Conservation (phyloP, 2,329 filamentous ascomycete species). For the Penicillium sumatraense region DNA sequence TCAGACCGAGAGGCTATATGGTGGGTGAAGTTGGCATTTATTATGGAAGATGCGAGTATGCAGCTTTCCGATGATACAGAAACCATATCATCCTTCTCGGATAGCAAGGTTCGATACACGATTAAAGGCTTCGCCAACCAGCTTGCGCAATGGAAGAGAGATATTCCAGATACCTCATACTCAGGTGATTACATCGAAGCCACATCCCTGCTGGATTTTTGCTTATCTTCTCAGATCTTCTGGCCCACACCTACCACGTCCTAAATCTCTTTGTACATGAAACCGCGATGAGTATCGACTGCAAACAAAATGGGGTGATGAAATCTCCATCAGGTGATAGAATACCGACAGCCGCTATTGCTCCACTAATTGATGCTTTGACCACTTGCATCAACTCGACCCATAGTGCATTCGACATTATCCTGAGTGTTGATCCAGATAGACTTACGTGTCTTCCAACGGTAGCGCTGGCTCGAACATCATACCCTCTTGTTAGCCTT, state of each 20-base stretch:
- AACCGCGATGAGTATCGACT: slow-evolving; percentile 70
- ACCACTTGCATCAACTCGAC: slow-evolving; percentile 70
- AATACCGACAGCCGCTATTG: slow-evolving; percentile 47
- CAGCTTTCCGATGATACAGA: slow-evolving; percentile 71
- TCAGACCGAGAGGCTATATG: slow-evolving; percentile 61
- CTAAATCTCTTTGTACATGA: slow-evolving; percentile 77
- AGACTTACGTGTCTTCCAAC: slow-evolving; percentile 69
- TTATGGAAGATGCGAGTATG: slow-evolving; percentile 70
- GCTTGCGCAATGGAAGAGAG: slow-evolving; percentile 62
- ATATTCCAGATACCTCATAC: slow-evolving; percentile 58
- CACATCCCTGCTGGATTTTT: not conserved
- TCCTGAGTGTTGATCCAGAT: slow-evolving; percentile 63
- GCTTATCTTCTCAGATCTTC: slow-evolving; percentile 53
- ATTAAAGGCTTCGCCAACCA: slow-evolving; percentile 69
- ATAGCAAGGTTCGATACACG: slow-evolving; percentile 67
- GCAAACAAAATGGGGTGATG: slow-evolving; percentile 52
- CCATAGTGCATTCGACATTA: slow-evolving; percentile 68
- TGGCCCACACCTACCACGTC: slow-evolving; percentile 67
- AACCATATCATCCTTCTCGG: slow-evolving; percentile 58
- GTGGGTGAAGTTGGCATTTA: slow-evolving; percentile 62
- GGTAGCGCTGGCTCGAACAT: slow-evolving; percentile 72
- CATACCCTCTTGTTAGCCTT: slow-evolving; percentile 72
- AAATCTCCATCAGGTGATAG: slow-evolving; percentile 23
- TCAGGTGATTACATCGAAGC: slow-evolving; percentile 56
- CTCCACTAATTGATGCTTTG: slow-evolving; percentile 69